Evolutionary conservation across 768 basidiomycete species (phyloP), one percentile per base, ranked within the genome.

Genomic region (Russula sp.): DNA sequence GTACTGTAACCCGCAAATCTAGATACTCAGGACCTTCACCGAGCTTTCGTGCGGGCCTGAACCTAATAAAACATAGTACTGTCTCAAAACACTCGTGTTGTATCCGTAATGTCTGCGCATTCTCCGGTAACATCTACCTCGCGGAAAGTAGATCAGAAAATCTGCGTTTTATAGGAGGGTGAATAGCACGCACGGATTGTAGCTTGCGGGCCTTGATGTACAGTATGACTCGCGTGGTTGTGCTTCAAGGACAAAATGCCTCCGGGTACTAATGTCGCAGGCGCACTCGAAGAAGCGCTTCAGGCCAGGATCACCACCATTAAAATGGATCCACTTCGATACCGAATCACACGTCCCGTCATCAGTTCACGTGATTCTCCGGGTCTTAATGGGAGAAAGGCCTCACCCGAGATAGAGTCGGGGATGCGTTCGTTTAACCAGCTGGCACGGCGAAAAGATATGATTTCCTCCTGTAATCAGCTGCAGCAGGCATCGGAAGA

Each of bases 261-360:
- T 0, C 84, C 87, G 0, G 80, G 75, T n/a, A 74, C 77, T 18
- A 97, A 78, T 3, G 82, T 80, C 70, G 67, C 84, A 76, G 0
- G 87, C 83, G 48, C 85, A 83, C 2, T 72, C 75, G 70, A 96
- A 95, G 73, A 94, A 92, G 0, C 67, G 63, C 40, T 73, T 68
- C n/a, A 96, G 69, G 0, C 85, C 93, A 0, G 82, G 81, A 70
- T 97, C 94, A 11, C 89, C 88, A 13, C 79, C 78, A 67, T 94
- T 87, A 11, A 96, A 78, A 73, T 96, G 94, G 34, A 95, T 91
- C n/a, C n/a, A n/a, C n/a, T n/a, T n/a, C n/a, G n/a, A n/a, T n/a
- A n/a, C n/a, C n/a, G n/a, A n/a, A n/a, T n/a, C n/a, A n/a, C n/a
- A n/a, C n/a, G n/a, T n/a, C n/a, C n/a, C n/a, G n/a, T n/a, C n/a